Base-by-base conservation (phyloP, 129 eudicot genomes). In the Logfia minima region DNA sequence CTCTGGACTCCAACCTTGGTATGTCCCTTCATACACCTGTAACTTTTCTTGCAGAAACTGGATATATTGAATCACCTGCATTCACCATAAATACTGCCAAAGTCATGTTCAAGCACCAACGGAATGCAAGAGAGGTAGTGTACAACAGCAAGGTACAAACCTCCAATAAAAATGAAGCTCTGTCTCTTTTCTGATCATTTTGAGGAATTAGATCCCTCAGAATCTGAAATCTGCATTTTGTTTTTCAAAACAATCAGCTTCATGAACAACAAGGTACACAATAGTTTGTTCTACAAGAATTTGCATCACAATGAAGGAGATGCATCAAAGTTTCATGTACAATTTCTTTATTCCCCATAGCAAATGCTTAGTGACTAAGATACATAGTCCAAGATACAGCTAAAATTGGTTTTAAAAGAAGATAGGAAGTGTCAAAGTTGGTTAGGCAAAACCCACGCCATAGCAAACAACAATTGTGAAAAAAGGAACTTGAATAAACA, bases 121-220 rank as follows among this genome's bases (percentile, higher is more conserved):
- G 67, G 39, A 23, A 23, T 48, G 68, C 43, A 26, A 70, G 5
- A 74, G 24, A 69, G 48, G 35, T 43, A 59, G 22, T 56, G 21
- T 23, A 43, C 3, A 39, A 70, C 21, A 73, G 48, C 29, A 70
- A 48, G 14, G 65, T 60, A 76, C 83, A 71, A 67, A 93, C 98
- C 98, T 93, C 98, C 84, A 90, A 84, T 85, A 93, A 85, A 60
- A 93, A 87, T 58, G 98, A 88, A 80, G 98, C 98, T 77, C 87
- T 88, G 82, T 93, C 98, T 75, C 91, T 85, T 88, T 93, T 93
- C 83, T 90, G 95, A 80, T 93, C 98, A 84, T 87, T 93, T 72
- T 91, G 87, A 75, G 98, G 98, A 77, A 90, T 88, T 37, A 93
- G 86, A 67, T 93, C 95, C 77, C 88, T 85, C 69, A 93, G 81